Evolutionary conservation across 192 early-diverging fungal genomes (phyloP), one percentile per base, ranked within the genome.

Genomic region (Coemansia javaensis): DNA sequence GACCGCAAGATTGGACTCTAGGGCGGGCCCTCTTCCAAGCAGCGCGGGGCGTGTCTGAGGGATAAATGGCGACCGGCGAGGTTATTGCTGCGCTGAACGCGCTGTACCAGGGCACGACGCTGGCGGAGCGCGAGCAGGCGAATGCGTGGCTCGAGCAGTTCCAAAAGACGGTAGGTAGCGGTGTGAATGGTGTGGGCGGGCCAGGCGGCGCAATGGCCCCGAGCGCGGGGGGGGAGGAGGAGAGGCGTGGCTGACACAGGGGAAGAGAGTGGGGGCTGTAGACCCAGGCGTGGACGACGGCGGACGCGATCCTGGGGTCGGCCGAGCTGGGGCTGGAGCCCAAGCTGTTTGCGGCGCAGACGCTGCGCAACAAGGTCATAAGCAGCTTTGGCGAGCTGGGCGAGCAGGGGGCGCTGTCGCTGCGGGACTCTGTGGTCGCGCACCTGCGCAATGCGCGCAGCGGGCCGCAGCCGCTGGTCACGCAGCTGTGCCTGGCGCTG

Each of bases 261-360:
- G 5, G 4, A 23, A 7, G 24, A 28, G 16, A 5, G 39, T n/a
- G 36, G 24, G 37, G 31, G 31, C 38, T 50, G 9, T 72, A 91
- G 87, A 66, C 79, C 7, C 79, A 84, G 48, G 90, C 94, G 40
- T 97, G 94, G 94, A 68, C 79, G n/a, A 82, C 83, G 1, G 75
- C 87, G 5, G 89, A 91, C 50, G 59, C 77, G 18, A 64, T 97
- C 4, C 66, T 97, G 13, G 80, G 78, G 35, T 52, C 75, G 18
- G 71, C 79, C 2, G 66, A 60, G 6, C 45, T 80, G 20, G 77
- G 78, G 3, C 44, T 57, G 1, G 88, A 90, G 43, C 66, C 72
- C 11, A 78, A 82, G 44, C 56, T 93, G 5, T 97, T 97, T 84
- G 89, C 92, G 3, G 94, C 94, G 7, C 94, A 97, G 65, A 97